Base-by-base conservation (phyloP, 2,329 filamentous ascomycete species). In the Ascochyta koolunga region DNA sequence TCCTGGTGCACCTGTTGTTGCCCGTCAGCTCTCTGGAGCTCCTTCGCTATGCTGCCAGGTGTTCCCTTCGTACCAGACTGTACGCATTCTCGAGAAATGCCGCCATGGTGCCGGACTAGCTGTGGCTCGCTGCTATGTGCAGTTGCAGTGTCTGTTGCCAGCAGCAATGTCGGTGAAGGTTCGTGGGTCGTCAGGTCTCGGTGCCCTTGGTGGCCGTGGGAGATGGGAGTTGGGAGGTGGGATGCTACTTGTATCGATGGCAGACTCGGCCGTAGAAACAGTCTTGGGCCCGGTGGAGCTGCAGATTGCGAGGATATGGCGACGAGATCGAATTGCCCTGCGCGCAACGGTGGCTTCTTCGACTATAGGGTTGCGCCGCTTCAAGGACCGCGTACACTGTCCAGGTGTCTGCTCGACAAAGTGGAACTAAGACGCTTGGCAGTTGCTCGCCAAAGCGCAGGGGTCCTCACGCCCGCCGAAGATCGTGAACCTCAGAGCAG, bases 31-130 rank as follows among this genome's bases (percentile, higher is more conserved):
- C 55, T 44, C 50, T 45, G 56, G 50, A 66, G 67, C 64, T 66
- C 62, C 19, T 43, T 41, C 22, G 24, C 35, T 44, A 56, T 56
- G 51, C 57, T 51, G 65, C 69, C 68, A 69, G 65, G 62, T 67
- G 61, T 58, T 64, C 59, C 58, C 37, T 56, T 45, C 53, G 49
- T 71, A 74, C 91, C 79, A 99, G 80, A 79, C 91, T 97, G 84
- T 98, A 99, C 64, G 95, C 86, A 77, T 90, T 89, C 76, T 99
- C 95, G 61, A 98, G 85, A 77, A 96, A 98, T 66, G 89, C 89
- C 79, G 93, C 89, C 93, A 98, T 99, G 78, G 66, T 89, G 83
- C 74, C 59, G 46, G 59, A 27, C 18, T 54, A 50, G 50, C 27
- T 35, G 29, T 33, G 53, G 53, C 19, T 45, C 16, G 29, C 44